Percentiles rank a stretch among this genome's conserved stretches.
These are phyloP conservation scores for Cordyceps tenuipes DNA, from an alignment of 2,329 filamentous ascomycete genomes.

Conservation along the genomic window DNA sequence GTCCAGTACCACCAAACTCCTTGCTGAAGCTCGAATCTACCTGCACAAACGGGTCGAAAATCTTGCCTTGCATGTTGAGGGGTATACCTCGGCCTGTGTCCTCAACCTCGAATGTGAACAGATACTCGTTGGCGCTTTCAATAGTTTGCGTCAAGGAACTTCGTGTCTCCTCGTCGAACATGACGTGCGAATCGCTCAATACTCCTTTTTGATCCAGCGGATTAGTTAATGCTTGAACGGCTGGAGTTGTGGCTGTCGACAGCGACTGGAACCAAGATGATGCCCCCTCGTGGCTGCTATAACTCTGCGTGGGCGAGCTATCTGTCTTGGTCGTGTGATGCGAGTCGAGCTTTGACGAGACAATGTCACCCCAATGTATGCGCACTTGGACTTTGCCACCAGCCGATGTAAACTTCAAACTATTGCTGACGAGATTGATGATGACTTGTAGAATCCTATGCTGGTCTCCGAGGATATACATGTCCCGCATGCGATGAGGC, in stretches of 20 bases:
- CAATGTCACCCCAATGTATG: conserved; percentile 64
- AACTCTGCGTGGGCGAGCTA: neutral
- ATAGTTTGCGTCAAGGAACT: conserved; percentile 26
- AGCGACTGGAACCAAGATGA: neutral
- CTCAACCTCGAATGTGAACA: conserved; percentile 82
- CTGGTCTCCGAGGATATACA: conserved; percentile 87
- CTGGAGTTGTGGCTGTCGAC: neutral
- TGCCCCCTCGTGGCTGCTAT: neutral
- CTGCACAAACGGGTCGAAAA: conserved; percentile 93
- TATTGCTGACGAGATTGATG: conserved; percentile 88
- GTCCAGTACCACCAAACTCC: conserved; percentile 80
- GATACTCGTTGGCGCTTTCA: conserved; percentile 47
- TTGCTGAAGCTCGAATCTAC: conserved; percentile 84
- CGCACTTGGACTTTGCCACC: conserved; percentile 67
- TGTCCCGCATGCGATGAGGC: conserved; percentile 66
- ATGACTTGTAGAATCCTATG: conserved; percentile 87
- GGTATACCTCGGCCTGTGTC: conserved; percentile 85
- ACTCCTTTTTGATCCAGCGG: neutral
- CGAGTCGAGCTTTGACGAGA: neutral
- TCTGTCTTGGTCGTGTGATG: neutral
- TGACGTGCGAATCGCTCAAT: neutral
- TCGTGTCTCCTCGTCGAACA: neutral
- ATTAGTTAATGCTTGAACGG: too few species aligned
- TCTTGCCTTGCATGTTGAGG: conserved; percentile 64
- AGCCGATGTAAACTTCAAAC: conserved; percentile 78